phyloP scores from a whole-genome alignment of 805 yeast genomes.

The Metschnikowia reukaufii region DNA sequence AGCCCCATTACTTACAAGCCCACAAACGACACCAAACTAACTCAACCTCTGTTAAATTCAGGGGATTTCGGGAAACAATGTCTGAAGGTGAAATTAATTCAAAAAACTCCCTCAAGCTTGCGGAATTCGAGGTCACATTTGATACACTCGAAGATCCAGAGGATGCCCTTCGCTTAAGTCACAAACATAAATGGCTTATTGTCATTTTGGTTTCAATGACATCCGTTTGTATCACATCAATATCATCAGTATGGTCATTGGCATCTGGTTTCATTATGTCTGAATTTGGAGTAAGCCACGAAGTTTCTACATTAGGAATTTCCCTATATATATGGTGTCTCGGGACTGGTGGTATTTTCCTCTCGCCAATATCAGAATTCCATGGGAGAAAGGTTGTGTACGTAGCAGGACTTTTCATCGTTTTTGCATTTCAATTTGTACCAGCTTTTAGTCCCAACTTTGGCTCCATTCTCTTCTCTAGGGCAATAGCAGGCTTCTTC shows the following conservation, averaged over 20 bases:
- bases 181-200: slow-evolving; percentile 27
- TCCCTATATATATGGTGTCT: slow-evolving; percentile 29
- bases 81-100: not conserved
- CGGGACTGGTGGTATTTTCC: slow-evolving; percentile 31
- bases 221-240: slow-evolving; percentile 29
- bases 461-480: slow-evolving; percentile 29
- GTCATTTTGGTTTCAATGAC: slow-evolving; percentile 24
- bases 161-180: slow-evolving; percentile 24
- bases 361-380: slow-evolving; percentile 64
- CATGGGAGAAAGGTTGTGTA: slow-evolving; percentile 60
- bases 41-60: no score
- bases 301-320: slow-evolving; percentile 28
- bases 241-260: slow-evolving; percentile 32
- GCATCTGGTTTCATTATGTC: slow-evolving; percentile 24
- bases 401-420: slow-evolving; percentile 26
- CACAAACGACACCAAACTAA: no score
- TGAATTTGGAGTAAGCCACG: slow-evolving; percentile 26
- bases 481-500: slow-evolving; percentile 29
- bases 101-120: not conserved
- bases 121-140: slow-evolving; percentile 19
- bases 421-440: slow-evolving; percentile 25
- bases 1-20: no score
- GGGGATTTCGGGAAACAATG: no score
- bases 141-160: slow-evolving; percentile 29
- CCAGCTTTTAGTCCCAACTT: slow-evolving; percentile 27